A percentile compares a stretch with the other conserved stretches of the same genome.
Conservation (phyloP, 2,329 filamentous ascomycete species). For the Colletotrichum destructivum region DNA sequence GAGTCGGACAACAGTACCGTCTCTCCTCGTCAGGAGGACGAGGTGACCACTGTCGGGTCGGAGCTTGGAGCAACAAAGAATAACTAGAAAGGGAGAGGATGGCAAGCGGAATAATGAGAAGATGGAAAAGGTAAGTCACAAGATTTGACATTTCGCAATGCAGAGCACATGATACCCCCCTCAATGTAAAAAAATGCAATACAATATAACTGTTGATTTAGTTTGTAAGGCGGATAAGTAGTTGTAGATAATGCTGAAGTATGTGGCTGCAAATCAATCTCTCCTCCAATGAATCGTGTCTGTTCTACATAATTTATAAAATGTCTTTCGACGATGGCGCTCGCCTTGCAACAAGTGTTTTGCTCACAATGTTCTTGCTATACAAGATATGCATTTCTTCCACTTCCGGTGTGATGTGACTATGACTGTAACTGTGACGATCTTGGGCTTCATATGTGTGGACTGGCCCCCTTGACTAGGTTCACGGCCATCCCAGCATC, state of each 20-base stretch:
- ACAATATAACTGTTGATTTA: neutral
- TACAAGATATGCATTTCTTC: too few species aligned
- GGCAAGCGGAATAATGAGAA: neutral
- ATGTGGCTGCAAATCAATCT: neutral
- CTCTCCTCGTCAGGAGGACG: neutral
- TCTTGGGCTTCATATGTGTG: too few species aligned
- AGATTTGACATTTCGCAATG: neutral
- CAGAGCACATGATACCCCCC: conserved; percentile 15
- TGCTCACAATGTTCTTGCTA: too few species aligned
- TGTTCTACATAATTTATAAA: too few species aligned
- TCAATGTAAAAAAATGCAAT: neutral
- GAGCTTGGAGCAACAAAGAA: neutral
- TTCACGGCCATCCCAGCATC: too few species aligned
- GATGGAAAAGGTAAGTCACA: neutral
- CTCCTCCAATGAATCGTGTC: neutral
- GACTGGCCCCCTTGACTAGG: too few species aligned
- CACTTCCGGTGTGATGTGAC: too few species aligned
- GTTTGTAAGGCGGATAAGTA: neutral
- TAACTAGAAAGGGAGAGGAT: neutral
- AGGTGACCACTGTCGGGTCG: neutral
- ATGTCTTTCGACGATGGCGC: too few species aligned
- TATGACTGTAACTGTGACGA: too few species aligned
- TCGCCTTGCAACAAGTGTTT: too few species aligned
- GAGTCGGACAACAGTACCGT: neutral
- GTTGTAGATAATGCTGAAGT: neutral